phyloP scores from a whole-genome alignment of 1,284 basidiomycete genomes.

The Flammula alnicola region DNA sequence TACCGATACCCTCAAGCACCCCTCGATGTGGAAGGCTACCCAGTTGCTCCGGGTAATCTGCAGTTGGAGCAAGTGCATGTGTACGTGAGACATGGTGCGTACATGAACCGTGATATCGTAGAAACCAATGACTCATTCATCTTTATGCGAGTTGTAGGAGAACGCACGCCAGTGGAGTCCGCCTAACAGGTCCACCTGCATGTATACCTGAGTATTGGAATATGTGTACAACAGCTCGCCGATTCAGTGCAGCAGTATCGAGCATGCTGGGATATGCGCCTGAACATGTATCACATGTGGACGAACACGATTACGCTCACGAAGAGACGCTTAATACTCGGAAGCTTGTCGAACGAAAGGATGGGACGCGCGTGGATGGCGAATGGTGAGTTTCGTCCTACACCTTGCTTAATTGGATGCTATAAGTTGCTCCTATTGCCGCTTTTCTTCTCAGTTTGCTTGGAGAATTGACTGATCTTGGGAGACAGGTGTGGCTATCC shows the following conservation, averaged over 20 bases:
- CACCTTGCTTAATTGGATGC: conserved; percentile 3
- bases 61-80: conserved; percentile 74
- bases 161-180: conserved; percentile 74
- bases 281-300: background rate
- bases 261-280: conserved; percentile 26
- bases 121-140: background rate
- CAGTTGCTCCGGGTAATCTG: conserved; percentile 57
- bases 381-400: conserved; percentile 59
- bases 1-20: conserved; percentile 41
- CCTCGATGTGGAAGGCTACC: conserved; percentile 65
- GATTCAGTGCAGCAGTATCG: conserved; percentile 56
- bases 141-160: conserved; percentile 42
- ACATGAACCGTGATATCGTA: conserved; percentile 2
- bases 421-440: too few species aligned
- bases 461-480: conserved; percentile 82
- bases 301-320: conserved; percentile 16
- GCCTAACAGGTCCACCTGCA: conserved; percentile 64
- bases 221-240: conserved; percentile 63
- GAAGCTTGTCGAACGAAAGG: conserved; percentile 57
- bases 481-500: conserved; percentile 55
- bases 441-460: conserved; percentile 61
- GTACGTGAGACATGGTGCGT: conserved; percentile 74
- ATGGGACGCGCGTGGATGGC: conserved; percentile 57
- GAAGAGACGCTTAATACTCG: conserved; percentile 40
- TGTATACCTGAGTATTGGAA: conserved; percentile 73